A percentile compares a stretch with the other conserved stretches of the same genome.
phyloP scores from a whole-genome alignment of 768 basidiomycete species.

The Lactarius deliciosus region DNA sequence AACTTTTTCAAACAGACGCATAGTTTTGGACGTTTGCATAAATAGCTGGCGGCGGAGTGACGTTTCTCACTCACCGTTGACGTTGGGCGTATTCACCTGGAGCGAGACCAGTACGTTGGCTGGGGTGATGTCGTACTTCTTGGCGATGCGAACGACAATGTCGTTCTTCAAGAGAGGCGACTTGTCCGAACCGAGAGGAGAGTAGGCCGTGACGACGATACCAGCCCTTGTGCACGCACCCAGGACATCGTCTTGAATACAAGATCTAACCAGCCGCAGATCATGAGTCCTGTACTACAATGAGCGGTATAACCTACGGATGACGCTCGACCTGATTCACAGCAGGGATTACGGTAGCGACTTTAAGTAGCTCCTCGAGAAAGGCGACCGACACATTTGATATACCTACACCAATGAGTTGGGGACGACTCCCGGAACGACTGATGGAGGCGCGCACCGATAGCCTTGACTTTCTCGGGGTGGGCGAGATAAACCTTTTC shows the following conservation, averaged over 20 bases:
- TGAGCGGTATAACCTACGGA: conserved; percentile 46
- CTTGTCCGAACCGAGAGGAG: conserved; percentile 70
- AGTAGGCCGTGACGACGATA: conserved; percentile 76
- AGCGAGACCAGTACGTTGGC: conserved; percentile 72
- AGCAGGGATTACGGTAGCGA: conserved; percentile 59
- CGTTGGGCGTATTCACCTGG: conserved; percentile 64
- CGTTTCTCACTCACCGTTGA: conserved; percentile 44
- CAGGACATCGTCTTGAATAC: conserved; percentile 65
- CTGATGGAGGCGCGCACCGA: conserved; percentile 45
- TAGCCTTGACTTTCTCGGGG: conserved; percentile 73
- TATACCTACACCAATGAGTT: conserved; percentile 43
- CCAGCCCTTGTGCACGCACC: conserved; percentile 60
- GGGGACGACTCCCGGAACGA: not conserved
- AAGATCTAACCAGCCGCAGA: conserved; percentile 43
- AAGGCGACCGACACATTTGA: conserved; percentile 70
- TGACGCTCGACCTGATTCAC: conserved; percentile 82
- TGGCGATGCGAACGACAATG: conserved; percentile 59
- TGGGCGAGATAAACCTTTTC: conserved; percentile 63
- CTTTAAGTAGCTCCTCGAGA: conserved; percentile 59
- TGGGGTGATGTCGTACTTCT: conserved; percentile 55
- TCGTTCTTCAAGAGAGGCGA: conserved; percentile 65
- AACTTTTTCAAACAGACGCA: conserved; percentile 40
- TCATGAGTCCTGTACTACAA: conserved; percentile 4
- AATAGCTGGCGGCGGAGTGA: conserved; percentile 19
- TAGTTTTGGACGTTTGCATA: conserved; percentile 24